Evolutionary conservation across 192 early-diverging fungal species (phyloP).

Genomic region (Physocladia obscura): DNA sequence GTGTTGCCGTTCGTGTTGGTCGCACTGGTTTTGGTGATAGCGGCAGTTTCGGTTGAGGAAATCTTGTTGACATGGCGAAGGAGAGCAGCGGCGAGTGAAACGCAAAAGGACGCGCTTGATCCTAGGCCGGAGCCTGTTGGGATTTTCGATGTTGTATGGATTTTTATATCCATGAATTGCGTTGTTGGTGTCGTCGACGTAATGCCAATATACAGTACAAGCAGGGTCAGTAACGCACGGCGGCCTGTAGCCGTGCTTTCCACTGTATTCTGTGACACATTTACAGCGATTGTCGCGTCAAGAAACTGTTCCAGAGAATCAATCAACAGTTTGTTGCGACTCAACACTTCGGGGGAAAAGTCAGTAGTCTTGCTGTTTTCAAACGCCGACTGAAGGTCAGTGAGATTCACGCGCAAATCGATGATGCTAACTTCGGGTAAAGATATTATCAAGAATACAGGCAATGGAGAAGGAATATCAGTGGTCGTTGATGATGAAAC

Average conservation of each 20-base stretch:
- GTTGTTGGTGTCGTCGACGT: not conserved
- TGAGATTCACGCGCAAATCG: not conserved
- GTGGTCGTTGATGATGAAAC: not conserved
- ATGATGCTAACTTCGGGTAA: slow-evolving; percentile 17
- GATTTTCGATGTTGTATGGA: slow-evolving; percentile 67
- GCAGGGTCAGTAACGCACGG: slow-evolving; percentile 14
- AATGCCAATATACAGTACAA: slow-evolving; percentile 24
- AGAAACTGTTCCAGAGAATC: not conserved
- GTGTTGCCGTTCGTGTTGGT: no score
- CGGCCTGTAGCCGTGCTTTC: slow-evolving; percentile 60
- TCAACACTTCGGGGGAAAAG: no score
- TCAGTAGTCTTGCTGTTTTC: not conserved
- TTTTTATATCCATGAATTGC: not conserved
- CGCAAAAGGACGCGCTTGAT: slow-evolving; percentile 90
- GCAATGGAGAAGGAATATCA: not conserved
- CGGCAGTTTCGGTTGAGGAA: not conserved
- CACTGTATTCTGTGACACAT: not conserved
- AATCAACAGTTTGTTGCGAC: no score
- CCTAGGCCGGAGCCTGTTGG: slow-evolving; percentile 95
- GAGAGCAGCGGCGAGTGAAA: slow-evolving; percentile 74
- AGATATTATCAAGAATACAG: not conserved
- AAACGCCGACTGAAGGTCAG: not conserved
- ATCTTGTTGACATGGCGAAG: slow-evolving; percentile 43
- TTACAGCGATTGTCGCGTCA: not conserved
- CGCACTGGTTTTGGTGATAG: not conserved